phyloP scores from a whole-genome alignment of 495 filamentous ascomycete genomes.

The Tetracladium setigerum region DNA sequence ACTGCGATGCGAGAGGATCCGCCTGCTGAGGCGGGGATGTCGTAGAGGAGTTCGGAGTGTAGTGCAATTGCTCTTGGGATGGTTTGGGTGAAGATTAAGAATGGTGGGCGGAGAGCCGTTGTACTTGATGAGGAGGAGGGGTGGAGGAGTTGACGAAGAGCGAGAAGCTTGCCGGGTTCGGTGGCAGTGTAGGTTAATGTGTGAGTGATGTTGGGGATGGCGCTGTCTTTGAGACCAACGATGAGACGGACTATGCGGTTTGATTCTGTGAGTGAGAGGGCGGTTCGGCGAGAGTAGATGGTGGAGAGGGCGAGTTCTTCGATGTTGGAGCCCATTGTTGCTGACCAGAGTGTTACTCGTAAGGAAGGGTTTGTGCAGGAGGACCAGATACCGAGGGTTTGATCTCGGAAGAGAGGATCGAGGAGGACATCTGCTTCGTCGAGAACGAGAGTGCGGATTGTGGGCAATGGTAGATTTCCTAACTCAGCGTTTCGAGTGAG shows the following conservation, averaged over 20 bases:
- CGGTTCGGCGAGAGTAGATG: slow-evolving; percentile 39
- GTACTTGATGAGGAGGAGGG: slow-evolving; percentile 51
- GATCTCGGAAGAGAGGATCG: slow-evolving; percentile 82
- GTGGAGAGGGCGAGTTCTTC: slow-evolving; percentile 66
- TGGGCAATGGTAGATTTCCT: slow-evolving; percentile 43
- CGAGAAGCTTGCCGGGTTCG: slow-evolving; percentile 88
- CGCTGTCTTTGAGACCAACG: slow-evolving; percentile 90
- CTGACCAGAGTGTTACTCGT: slow-evolving; percentile 80
- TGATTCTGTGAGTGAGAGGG: slow-evolving; percentile 25
- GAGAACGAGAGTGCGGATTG: slow-evolving; percentile 65
- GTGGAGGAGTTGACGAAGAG: slow-evolving; percentile 84
- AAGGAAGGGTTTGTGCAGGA: slow-evolving; percentile 60
- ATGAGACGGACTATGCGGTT: slow-evolving; percentile 71
- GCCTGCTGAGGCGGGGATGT: slow-evolving; percentile 82
- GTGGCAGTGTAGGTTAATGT: slow-evolving; percentile 84
- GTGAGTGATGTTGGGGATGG: slow-evolving; percentile 85
- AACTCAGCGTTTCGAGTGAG: slow-evolving; percentile 44
- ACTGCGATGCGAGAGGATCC: slow-evolving; percentile 82
- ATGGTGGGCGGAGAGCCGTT: slow-evolving; percentile 71
- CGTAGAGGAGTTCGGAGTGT: slow-evolving; percentile 85
- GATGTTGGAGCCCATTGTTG: slow-evolving; percentile 91
- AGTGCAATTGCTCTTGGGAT: slow-evolving; percentile 83
- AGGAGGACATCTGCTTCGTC: slow-evolving; percentile 95
- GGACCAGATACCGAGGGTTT: slow-evolving; percentile 82
- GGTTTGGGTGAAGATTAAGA: slow-evolving; percentile 91